These are phyloP conservation scores for Cyclotella baltica DNA, from an alignment of 108 stramenopile species.

Conservation along the genomic window DNA sequence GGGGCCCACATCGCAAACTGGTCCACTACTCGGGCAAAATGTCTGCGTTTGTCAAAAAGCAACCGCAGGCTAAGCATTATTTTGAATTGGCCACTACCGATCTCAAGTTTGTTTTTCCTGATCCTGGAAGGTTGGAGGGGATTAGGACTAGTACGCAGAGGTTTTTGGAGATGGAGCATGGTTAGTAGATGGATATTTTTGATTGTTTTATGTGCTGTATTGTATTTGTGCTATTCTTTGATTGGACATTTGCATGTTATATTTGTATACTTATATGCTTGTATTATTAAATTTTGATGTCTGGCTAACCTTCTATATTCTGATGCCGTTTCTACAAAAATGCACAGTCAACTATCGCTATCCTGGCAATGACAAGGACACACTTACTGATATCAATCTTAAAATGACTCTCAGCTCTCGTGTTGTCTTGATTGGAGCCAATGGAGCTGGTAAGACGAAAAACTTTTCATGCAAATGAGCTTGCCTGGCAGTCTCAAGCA, in stretches of 20 bases:
- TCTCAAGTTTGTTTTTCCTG: constrained; percentile 89
- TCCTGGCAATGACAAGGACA: constrained; percentile 74
- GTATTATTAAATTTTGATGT: neutral
- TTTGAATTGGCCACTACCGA: constrained; percentile 92
- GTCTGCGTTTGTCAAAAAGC: constrained; percentile 88
- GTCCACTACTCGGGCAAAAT: constrained; percentile 94
- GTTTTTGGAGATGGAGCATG: constrained; percentile 92
- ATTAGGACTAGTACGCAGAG: constrained; percentile 95
- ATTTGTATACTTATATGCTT: neutral
- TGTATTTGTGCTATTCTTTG: too few species aligned
- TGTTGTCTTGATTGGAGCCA: constrained; percentile 89
- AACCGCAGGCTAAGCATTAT: constrained; percentile 96
- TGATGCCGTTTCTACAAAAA: neutral
- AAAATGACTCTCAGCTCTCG: constrained; percentile 93
- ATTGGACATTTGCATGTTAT: neutral
- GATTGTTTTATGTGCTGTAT: too few species aligned
- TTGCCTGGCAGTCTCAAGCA: too few species aligned
- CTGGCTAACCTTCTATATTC: neutral
- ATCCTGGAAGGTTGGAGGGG: constrained; percentile 94
- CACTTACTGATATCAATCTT: constrained; percentile 74
- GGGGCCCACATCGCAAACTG: constrained; percentile 92
- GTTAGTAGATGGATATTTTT: too few species aligned
- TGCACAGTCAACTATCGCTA: constrained; percentile 88
- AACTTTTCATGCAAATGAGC: too few species aligned
- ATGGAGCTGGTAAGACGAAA: too few species aligned